Evolutionary conservation across 1,139 yeast species (phyloP).

Genomic region (Scheffersomyces quercinus): DNA sequence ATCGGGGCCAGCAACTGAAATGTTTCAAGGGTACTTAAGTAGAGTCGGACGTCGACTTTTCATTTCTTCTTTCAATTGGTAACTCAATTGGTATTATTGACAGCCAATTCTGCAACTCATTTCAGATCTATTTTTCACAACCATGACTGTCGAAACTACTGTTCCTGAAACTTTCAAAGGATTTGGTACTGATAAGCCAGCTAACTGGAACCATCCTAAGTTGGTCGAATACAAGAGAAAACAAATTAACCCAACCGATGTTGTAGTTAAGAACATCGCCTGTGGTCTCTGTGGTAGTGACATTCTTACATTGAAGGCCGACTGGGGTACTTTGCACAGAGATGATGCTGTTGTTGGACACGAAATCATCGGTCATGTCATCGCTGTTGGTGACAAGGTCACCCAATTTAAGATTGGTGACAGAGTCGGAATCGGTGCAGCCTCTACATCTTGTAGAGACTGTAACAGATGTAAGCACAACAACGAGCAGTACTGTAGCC

Average conservation of each 20-base stretch:
- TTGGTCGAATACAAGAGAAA: slow-evolving; percentile 42
- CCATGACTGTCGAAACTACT: slow-evolving; percentile 7
- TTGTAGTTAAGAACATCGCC: slow-evolving; percentile 45
- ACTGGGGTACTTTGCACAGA: slow-evolving; percentile 33
- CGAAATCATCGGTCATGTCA: slow-evolving; percentile 58
- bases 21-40: too few relatives aligned
- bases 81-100: too few relatives aligned
- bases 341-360: slow-evolving; percentile 42
- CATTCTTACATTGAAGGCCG: slow-evolving; percentile 48
- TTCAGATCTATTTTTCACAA: not conserved
- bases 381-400: slow-evolving; percentile 51
- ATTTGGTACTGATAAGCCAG: slow-evolving; percentile 37
- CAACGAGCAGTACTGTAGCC: slow-evolving; percentile 53
- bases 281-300: slow-evolving; percentile 70
- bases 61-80: too few relatives aligned
- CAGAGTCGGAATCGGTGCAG: slow-evolving; percentile 65
- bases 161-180: slow-evolving; percentile 45
- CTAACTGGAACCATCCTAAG: slow-evolving; percentile 46
- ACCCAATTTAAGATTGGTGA: slow-evolving; percentile 52
- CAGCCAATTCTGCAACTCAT: too few relatives aligned
- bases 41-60: too few relatives aligned
- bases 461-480: slow-evolving; percentile 49
- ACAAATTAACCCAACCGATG: slow-evolving; percentile 37
- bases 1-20: too few relatives aligned
- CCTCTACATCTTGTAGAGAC: slow-evolving; percentile 44